Evolutionary conservation across 208 protist genomes (phyloP), one percentile per base, ranked within the genome.

Genomic region (Eutreptiella sp.): DNA sequence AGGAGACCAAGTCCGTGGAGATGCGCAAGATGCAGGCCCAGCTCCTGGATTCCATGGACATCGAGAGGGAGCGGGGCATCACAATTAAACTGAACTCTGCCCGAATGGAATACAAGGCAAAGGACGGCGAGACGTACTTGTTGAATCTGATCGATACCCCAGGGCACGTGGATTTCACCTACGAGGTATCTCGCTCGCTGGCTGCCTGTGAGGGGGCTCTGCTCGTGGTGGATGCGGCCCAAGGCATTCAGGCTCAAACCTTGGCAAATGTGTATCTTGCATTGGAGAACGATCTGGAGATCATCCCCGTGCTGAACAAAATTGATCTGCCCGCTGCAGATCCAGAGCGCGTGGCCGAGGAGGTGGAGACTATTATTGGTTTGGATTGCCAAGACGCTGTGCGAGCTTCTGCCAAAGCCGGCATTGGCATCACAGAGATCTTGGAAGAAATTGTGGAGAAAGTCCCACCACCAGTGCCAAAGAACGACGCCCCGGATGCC

Each of bases 81-180:
- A 97, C 93, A 0, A 85, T 97, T 16, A 95, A 96, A 63, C 88
- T 92, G 24, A 88, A 96, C 55, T 91, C 89, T 11, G 89, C 84
- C 65, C 88, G 89, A 11, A 77, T 97, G 47, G 36, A 11, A 16
- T 11, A 16, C 14, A 11, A 41, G 36, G 36, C 36, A 11, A 41
- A 41, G 36, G 21, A 47, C 11, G 53, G 68, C 29, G 32, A 78
- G 34, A 11, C 4, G 0, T 96, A 87, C 60, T 55, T 97, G 4
- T 61, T 97, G n/a, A 97, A 97, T 66, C 81, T 97, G 11, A 97
- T 98, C 64, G 94, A 97, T 73, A 97, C 82, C 3, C 85, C 87
- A 0, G 95, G 95, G 0, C 95, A 98, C 76, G 93, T 97, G 0
- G 95, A 98, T 73, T 98, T 98, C 41, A 9, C 96, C 75, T 96